Conservation (phyloP, 2,329 filamentous ascomycete genomes). For the Pestalotiopsis fici region DNA sequence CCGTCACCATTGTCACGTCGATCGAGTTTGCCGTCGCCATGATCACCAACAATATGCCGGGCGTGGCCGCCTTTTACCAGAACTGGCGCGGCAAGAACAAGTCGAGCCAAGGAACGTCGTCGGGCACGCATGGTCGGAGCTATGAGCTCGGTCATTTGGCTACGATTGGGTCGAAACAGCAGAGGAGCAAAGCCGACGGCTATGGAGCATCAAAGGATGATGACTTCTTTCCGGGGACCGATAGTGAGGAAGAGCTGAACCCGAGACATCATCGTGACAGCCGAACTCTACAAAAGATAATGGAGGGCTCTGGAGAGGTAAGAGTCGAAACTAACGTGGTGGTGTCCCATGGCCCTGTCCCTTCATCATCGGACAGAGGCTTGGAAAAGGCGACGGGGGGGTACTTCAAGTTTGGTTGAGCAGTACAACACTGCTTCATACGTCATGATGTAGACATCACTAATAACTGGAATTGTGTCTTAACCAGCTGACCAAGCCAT, state of each 20-base stretch:
- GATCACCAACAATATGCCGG: slow-evolving; percentile 31
- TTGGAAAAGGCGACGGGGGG: neutral
- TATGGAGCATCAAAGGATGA: neutral
- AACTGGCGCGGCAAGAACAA: neutral
- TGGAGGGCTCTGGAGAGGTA: neutral
- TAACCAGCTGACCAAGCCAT: no score
- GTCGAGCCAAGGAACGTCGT: neutral
- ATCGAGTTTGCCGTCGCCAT: slow-evolving; percentile 32
- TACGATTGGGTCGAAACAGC: neutral
- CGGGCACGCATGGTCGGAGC: neutral
- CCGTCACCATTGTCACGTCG: slow-evolving; percentile 31
- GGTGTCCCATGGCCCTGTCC: neutral
- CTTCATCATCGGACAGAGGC: neutral
- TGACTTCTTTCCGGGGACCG: neutral
- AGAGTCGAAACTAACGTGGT: neutral
- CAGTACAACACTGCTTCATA: neutral
- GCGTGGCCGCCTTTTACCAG: slow-evolving; percentile 29
- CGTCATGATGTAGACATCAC: neutral
- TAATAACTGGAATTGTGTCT: neutral
- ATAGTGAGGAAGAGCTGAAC: neutral
- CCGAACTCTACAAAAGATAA: neutral
- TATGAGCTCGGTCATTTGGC: neutral
- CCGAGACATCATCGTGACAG: neutral
- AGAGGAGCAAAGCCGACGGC: neutral
- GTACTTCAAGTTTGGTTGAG: neutral